Conservation (phyloP, 176 grass and related monocot genomes). For the Zea luxurians region DNA sequence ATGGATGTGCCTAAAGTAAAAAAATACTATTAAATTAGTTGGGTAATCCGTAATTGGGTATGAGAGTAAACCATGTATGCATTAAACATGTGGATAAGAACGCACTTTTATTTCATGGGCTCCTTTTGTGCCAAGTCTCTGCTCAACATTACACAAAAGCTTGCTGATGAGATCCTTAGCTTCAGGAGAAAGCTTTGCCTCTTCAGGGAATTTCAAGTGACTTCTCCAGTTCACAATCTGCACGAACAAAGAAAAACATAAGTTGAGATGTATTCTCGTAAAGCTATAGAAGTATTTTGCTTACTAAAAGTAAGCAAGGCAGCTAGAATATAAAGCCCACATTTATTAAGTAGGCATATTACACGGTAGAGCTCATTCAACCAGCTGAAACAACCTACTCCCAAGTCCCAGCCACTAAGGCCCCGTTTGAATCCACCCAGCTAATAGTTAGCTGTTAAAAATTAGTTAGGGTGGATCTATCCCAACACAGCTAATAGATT, state of each 20-base stretch:
- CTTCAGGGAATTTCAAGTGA: constrained; percentile 95
- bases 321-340: background rate
- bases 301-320: background rate
- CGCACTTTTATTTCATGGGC: constrained; percentile 89
- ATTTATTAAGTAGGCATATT: background rate
- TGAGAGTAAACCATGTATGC: background rate
- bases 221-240: constrained; percentile 99
- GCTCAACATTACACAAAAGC: constrained; percentile 94
- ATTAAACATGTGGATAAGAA: constrained; percentile 25
- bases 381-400: constrained; percentile 17
- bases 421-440: no score
- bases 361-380: constrained; percentile 2
- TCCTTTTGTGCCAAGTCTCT: constrained; percentile 90
- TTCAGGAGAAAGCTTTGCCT: constrained; percentile 86
- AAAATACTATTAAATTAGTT: constrained; percentile 31
- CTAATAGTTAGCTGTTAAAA: no score
- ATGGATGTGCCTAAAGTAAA: constrained; percentile 68
- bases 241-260: constrained; percentile 23
- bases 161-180: constrained; percentile 94
- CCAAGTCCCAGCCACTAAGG: background rate
- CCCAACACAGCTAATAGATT: background rate
- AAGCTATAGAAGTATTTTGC: constrained; percentile 22
- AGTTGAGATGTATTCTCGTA: constrained; percentile 20
- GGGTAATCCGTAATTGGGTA: background rate
- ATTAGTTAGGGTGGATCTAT: background rate